Evolutionary conservation across 345 rosid genomes (phyloP), one percentile per base, ranked within the genome.

Genomic region (Moringa oleifera): DNA sequence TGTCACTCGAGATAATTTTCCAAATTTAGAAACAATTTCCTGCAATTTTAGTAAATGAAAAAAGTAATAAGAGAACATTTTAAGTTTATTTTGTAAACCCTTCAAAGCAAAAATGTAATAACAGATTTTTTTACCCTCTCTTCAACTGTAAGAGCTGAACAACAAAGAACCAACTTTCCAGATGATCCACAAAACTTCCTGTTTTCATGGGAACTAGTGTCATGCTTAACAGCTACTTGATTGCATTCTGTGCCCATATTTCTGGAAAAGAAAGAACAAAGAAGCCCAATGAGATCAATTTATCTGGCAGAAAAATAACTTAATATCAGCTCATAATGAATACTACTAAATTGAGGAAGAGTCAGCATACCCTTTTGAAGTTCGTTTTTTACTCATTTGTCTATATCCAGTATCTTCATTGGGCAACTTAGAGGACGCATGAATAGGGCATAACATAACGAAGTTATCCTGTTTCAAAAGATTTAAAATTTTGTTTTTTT

Each of bases 381-480:
- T 52, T 67, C 68, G 33, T 59, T 62, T 77, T 58, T 31, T 75
- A 59, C 69, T 79, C 37, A 59, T 77, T 65, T 36, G 70, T 50
- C 63, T 77, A 55, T 71, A 67, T 58, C 25, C 66, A 21, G 74
- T 45, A 45, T 64, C 73, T 74, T 88, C 91, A 68, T 63, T 75
- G 0, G 98, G 97, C 67, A 90, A 71, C 77, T 83, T 86, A 47
- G 76, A 77, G 67, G 95, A 82, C 59, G 69, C 65, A 65, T 94
- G 96, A 59, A 76, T 75, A 31, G 96, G 95, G 72, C 99, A 94
- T 61, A 88, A 59, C 73, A 94, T 82, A 36, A 94, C 96, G 79
- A 85, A 94, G 70, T 88, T 90, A 31, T 81, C 82, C 99, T 90
- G 83, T 73, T 50, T 50, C 50, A 54, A 55, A 45, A 41, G 25